A percentile compares a stretch with the other conserved stretches of the same genome.
Evolutionary conservation across 2,329 filamentous ascomycete genomes (phyloP).

Genomic region (Curvularia sp.): DNA sequence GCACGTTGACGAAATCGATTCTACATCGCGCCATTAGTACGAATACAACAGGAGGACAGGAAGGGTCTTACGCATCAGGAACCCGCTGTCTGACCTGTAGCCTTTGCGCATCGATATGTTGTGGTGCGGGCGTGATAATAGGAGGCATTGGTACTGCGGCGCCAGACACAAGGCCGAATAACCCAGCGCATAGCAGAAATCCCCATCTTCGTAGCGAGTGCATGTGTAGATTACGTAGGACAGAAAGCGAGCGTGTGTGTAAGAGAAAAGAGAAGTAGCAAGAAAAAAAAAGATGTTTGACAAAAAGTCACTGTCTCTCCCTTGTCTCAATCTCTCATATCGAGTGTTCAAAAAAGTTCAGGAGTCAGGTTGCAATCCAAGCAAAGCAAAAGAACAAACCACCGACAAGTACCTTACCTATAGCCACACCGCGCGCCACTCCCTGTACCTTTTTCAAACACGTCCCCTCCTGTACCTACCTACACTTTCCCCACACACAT

Average conservation of each 20-base stretch:
- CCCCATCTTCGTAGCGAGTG: slow-evolving; percentile 34
- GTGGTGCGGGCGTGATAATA: slow-evolving; percentile 42
- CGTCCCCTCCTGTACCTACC: background rate
- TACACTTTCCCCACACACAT: background rate
- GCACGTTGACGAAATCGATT: slow-evolving; percentile 43
- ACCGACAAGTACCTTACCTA: background rate
- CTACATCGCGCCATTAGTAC: slow-evolving; percentile 28
- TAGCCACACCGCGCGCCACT: background rate
- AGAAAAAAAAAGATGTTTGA: background rate
- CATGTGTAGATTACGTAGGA: slow-evolving; percentile 19
- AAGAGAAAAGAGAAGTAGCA: background rate
- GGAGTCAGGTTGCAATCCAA: background rate
- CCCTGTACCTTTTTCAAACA: background rate
- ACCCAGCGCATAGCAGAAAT: slow-evolving; percentile 17
- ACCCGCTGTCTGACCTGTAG: slow-evolving; percentile 34
- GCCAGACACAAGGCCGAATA: slow-evolving; percentile 20
- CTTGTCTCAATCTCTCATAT: background rate
- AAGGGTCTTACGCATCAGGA: slow-evolving; percentile 43
- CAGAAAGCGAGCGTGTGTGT: background rate
- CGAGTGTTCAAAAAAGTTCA: background rate
- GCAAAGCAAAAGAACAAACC: background rate
- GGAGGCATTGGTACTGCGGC: slow-evolving; percentile 31
- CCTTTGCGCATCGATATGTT: slow-evolving; percentile 18
- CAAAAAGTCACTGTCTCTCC: background rate
- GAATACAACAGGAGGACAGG: background rate